Conservation (phyloP, 306 rosid species). For the Gastrolobium bilobum region DNA sequence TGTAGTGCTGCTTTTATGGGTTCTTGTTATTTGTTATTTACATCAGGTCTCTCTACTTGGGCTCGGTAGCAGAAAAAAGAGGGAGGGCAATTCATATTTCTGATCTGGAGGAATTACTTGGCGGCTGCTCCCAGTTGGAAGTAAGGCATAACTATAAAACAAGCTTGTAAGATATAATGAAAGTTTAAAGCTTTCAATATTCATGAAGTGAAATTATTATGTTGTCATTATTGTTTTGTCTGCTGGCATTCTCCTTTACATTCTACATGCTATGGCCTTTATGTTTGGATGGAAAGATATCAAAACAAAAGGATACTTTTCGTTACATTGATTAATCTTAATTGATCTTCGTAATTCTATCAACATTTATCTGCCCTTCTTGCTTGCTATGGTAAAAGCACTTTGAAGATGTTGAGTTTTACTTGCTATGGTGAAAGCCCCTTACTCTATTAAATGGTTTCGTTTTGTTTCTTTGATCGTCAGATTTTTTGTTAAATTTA, state of each 20-base stretch:
- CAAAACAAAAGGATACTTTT: background rate
- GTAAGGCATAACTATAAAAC: conserved; percentile 63
- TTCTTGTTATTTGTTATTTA: conserved; percentile 51
- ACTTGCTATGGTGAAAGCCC: conserved; percentile 1
- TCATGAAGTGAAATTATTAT: background rate
- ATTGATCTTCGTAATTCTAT: conserved; percentile 17
- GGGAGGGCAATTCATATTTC: conserved; percentile 82
- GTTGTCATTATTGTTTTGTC: background rate
- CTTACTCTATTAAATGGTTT: background rate
- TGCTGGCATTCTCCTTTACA: conserved; percentile 24
- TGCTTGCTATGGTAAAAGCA: conserved; percentile 19
- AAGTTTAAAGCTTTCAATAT: conserved; percentile 4
- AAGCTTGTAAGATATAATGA: conserved; percentile 3
- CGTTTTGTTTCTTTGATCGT: background rate
- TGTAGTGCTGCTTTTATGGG: conserved; percentile 49
- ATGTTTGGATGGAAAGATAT: background rate
- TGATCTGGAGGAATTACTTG: conserved; percentile 88
- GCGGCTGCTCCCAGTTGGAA: conserved; percentile 86
- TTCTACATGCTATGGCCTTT: background rate
- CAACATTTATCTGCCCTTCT: background rate
- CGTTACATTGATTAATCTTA: conserved; percentile 8
- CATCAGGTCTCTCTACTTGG: conserved; percentile 88
- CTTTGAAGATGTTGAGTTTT: background rate
- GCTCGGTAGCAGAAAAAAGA: conserved; percentile 85
- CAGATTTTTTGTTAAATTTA: background rate